Conservation (phyloP, 768 basidiomycete genomes). For the Kwoniella sp. region DNA sequence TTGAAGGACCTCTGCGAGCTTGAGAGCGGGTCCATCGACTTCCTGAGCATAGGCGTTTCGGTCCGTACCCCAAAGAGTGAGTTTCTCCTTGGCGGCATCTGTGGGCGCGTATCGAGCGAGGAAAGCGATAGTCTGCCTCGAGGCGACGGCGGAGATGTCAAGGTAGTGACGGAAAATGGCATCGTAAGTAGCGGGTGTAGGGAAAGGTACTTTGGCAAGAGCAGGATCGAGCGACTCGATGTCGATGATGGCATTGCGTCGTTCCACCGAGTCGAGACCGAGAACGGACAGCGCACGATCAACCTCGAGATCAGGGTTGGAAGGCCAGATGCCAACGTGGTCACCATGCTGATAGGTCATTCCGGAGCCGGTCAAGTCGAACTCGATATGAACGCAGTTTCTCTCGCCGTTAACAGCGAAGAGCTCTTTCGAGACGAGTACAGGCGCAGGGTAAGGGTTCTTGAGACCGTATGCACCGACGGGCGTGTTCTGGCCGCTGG, state of each 20-base stretch:
- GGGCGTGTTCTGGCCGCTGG: constrained; percentile 56
- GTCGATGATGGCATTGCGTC: constrained; percentile 79
- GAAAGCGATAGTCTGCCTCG: constrained; percentile 86
- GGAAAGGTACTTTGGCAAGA: constrained; percentile 97
- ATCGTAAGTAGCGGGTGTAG: constrained; percentile 90
- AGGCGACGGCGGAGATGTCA: constrained; percentile 91
- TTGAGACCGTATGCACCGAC: constrained; percentile 92
- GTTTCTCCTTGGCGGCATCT: constrained; percentile 70
- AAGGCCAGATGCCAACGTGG: constrained; percentile 96
- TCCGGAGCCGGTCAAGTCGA: constrained; percentile 90
- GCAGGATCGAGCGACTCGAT: constrained; percentile 98
- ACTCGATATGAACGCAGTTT: constrained; percentile 92
- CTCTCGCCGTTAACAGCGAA: constrained; percentile 74
- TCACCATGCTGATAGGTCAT: constrained; percentile 99
- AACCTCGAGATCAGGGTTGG: constrained; percentile 89
- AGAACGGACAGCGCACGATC: constrained; percentile 82
- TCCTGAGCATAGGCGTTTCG: constrained; percentile 83
- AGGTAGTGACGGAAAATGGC: constrained; percentile 95
- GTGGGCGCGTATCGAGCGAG: constrained; percentile 86
- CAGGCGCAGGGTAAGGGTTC: constrained; percentile 90
- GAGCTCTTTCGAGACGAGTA: constrained; percentile 75
- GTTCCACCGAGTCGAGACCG: constrained; percentile 68
- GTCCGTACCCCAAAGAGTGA: constrained; percentile 77
- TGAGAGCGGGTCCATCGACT: constrained; percentile 75
- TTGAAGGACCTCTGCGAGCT: constrained; percentile 89